Evolutionary conservation across 2,329 filamentous ascomycete species (phyloP), one percentile per base, ranked within the genome.

Genomic region (Arthrobotrys pseudoclavata): DNA sequence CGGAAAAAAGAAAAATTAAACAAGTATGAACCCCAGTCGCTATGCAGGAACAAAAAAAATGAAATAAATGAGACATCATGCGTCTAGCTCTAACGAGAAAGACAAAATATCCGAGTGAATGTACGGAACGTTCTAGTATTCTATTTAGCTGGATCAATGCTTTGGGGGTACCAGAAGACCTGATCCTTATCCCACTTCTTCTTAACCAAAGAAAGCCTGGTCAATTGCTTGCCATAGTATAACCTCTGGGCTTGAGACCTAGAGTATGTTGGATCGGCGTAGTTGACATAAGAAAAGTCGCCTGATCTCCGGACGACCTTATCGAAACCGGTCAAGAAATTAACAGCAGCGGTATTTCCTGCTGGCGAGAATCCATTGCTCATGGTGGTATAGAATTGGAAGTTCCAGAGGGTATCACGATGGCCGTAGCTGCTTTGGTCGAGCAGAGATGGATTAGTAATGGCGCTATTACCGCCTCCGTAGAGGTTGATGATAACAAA

Each of bases 401-500:
- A 80, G 20, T 79, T 79, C 64, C 79, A 81, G n/a, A 79, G 47
- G 22, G 52, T 64, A 42, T 80, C 70, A n/a, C 80, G 79, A 60
- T 80, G 72, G 3, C 71, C 77, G 34, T 81, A 81, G 34, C 72
- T 74, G 24, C 74, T 79, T 29, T 79, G n/a, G 47, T 71, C 37
- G 34, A 80, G 45, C 22, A 62, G 24, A 53, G 71, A 29, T 24
- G 48, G 5, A 57, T 79, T 64, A 67, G 64, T 61, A 68, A 71
- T 66, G 47, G 78, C 66, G 62, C 77, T 77, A 18, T 78, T 69
- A 3, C 69, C 69, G 13, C 80, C 80, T 2, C 74, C 80, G 37
- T 81, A 80, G 29, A 81, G 71, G 31, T 81, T 80, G 9, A 79
- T 74, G 18, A 81, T 79, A 20, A 81, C 71, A n/a, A 80, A 80